Base-by-base conservation (phyloP, 108 stramenopile species). In the Discostella stelligeroides region DNA sequence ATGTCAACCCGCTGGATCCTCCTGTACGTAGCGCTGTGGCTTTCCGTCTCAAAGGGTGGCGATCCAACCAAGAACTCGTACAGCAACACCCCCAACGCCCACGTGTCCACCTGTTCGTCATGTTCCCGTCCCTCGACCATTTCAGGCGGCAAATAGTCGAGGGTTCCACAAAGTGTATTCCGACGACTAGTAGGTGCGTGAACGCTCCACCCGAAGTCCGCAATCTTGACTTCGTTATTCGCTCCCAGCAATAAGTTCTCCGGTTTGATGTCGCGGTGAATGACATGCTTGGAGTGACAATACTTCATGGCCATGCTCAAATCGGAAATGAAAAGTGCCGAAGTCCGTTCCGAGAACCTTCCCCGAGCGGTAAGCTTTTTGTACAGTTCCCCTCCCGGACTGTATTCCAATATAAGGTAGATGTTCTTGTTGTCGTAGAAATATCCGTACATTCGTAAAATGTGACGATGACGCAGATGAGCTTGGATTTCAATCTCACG, bases 141-240 rank as follows among this genome's bases (percentile, higher is more conserved):
- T 63, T 99, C 99, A 11, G 99, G 99, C 28, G 99, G 97, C 21
- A 99, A 77, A 68, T 99, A 99, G 67, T 98, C 98, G 18, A 98
- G 80, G 0, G 99, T 99, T 29, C 99, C 99, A 73, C 99, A 99
- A n/a, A 98, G 81, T 3, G 97, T 98, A 60, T 89, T 94, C 40
- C 97, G 84, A 55, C 96, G 76, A 25, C 85, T 85, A 15, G 95
- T 91, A 17, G 97, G 97, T 7, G 98, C 96, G 72, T 99, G 99
- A 38, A 98, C 97, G 18, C 94, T 95, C 99, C 99, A 99, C 24
- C 99, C 99, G 75, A 99, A 99, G 81, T 99, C 99, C 11, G 99
- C 99, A 69, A 99, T 98, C 85, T 99, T 99, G 41, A 99, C 87
- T 66, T 98, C 97, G 20, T 92, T 91, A 49, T 87, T 70, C 24